phyloP scores from a whole-genome alignment of 257 asterid species.

The Mentha longifolia region DNA sequence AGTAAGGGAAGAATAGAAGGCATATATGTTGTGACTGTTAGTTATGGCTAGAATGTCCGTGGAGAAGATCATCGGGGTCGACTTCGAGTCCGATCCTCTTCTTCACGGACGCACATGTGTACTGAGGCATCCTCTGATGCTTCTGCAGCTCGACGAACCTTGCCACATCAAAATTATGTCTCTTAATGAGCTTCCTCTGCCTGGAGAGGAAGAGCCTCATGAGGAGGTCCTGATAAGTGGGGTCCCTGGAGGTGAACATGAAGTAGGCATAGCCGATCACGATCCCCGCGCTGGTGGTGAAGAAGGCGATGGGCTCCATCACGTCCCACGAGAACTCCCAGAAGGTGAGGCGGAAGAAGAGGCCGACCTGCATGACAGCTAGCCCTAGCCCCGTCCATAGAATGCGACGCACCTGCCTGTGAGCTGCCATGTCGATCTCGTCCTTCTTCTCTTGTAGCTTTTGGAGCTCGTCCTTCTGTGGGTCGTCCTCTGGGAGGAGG shows the following conservation, averaged over 20 bases:
- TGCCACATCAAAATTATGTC: constrained; percentile 44
- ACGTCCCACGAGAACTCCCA: constrained; percentile 85
- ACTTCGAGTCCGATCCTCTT: constrained; percentile 41
- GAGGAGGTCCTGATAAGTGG: constrained; percentile 62
- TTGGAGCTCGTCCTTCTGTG: constrained; percentile 43
- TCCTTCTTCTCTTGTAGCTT: constrained; percentile 52
- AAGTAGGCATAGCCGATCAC: constrained; percentile 60
- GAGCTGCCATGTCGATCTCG: constrained; percentile 55
- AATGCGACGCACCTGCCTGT: constrained; percentile 59
- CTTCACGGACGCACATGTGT: constrained; percentile 36
- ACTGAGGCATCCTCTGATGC: constrained; percentile 32
- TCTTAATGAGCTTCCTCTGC: constrained; percentile 61
- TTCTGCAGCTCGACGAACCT: constrained; percentile 56
- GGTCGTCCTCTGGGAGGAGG: constrained; percentile 57
- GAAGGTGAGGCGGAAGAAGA: constrained; percentile 65
- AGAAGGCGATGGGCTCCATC: constrained; percentile 75
- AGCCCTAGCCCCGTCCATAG: constrained; percentile 62
- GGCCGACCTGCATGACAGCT: constrained; percentile 47
- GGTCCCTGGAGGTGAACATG: constrained; percentile 63
- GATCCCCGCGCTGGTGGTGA: constrained; percentile 50
- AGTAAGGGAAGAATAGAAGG: neutral
- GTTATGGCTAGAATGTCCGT: constrained; percentile 27
- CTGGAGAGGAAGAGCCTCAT: constrained; percentile 57
- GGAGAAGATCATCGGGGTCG: constrained; percentile 48
- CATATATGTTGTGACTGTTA: neutral